These are phyloP conservation scores for bread wheat (Triticum aestivum) DNA, from an alignment of 176 grass and related monocot genomes.

Conservation along the genomic window DNA sequence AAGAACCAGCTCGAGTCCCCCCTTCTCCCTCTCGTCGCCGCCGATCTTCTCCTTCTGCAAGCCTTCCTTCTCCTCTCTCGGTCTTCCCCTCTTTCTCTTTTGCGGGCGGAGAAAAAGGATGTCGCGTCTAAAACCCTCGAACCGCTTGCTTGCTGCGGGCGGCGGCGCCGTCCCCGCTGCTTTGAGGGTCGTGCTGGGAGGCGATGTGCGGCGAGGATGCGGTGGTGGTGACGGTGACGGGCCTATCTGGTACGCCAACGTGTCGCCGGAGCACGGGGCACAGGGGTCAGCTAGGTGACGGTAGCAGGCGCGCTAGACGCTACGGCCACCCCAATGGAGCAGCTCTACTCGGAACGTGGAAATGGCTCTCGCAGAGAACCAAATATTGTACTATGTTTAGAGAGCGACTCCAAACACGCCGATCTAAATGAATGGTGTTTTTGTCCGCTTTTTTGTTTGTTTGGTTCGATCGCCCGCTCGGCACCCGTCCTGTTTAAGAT, in stretches of 20 bases:
- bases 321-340: background rate
- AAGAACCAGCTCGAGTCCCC: background rate
- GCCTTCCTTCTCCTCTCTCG: conserved; percentile 1
- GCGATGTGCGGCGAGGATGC: conserved; percentile 7
- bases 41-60: background rate
- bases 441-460: no score
- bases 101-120: conserved; percentile 4
- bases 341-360: background rate
- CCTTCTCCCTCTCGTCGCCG: background rate
- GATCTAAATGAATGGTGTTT: no score
- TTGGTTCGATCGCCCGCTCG: no score
- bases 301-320: background rate
- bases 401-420: no score
- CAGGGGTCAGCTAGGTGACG: background rate
- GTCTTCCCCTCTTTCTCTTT: background rate
- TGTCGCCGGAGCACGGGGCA: background rate
- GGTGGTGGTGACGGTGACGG: background rate
- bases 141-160: background rate
- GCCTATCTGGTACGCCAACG: background rate
- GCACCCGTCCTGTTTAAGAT: no score
- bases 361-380: background rate
- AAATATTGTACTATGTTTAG: no score
- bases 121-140: conserved; percentile 52
- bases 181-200: conserved; percentile 9
- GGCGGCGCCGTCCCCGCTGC: background rate